These are phyloP conservation scores for Carex littledalei DNA, from an alignment of 176 grass and related monocot species.

Conservation along the genomic window DNA sequence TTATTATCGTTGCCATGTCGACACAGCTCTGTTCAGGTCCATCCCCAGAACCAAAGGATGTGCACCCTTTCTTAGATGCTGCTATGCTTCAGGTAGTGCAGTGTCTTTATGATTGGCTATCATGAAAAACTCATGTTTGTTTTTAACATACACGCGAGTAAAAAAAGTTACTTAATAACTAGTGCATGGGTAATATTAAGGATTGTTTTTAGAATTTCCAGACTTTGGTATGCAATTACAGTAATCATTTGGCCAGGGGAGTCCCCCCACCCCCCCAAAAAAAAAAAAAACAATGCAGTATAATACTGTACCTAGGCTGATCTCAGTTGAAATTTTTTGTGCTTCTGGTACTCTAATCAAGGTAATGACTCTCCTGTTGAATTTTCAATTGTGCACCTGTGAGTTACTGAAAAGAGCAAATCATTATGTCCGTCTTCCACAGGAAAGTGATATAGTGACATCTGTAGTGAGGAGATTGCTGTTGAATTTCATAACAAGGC, in stretches of 20 bases:
- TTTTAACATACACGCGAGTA: not conserved
- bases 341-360: not conserved
- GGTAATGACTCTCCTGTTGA: not conserved
- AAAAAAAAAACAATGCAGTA: not conserved
- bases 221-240: too few relatives aligned
- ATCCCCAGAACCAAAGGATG: conserved; percentile 86
- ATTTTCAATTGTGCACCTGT: not conserved
- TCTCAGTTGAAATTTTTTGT: not conserved
- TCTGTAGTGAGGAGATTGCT: conserved; percentile 67
- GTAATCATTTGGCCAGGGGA: too few relatives aligned
- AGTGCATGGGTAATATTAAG: not conserved
- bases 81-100: conserved; percentile 87
- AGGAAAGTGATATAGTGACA: conserved; percentile 62
- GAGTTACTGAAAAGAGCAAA: not conserved
- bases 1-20: conserved; percentile 95
- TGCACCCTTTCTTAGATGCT: conserved; percentile 92
- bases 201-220: too few relatives aligned
- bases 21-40: conserved; percentile 96
- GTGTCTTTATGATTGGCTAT: not conserved
- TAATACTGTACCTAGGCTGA: not conserved
- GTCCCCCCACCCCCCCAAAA: too few relatives aligned
- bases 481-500: conserved; percentile 73
- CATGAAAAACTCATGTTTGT: not conserved
- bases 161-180: not conserved
- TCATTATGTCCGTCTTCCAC: not conserved